Evolutionary conservation across 495 filamentous ascomycete genomes (phyloP), one percentile per base, ranked within the genome.

Genomic region (Podospora didyma): DNA sequence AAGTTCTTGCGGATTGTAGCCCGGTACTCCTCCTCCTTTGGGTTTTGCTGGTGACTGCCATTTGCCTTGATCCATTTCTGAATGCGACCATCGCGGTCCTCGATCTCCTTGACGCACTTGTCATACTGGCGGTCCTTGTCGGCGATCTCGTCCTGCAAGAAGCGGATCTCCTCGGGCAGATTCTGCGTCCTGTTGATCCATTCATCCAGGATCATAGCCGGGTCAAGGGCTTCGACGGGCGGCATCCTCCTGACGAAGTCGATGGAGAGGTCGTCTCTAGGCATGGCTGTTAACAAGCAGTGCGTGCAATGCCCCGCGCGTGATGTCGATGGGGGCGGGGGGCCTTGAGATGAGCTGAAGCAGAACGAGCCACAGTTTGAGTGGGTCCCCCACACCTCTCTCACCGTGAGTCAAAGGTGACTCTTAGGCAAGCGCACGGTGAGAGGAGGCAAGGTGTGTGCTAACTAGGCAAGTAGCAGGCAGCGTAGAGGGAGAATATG

Each of bases 131-230:
- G 82, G 66, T 98, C 93, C 73, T 97, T 97, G 56, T 90, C 89
- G 64, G 87, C 82, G 28, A 97, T 90, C 73, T 98, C 94, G 65
- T 97, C 94, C 70, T 96, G 88, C 61, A 96, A 76, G 76, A 96
- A 93, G 34, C 86, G 85, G 53, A 97, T 88, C 72, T 98, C 94
- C 12, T 88, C 88, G 17, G 94, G 92, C 7, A 97, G 79, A 64
- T 97, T 97, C 28, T 92, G 89, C 26, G 88, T 86, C 78, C 75
- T 66, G 72, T 96, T 89, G 51, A 92, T 85, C 72, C 93, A 98
- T 64, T 95, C 88, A 63, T 97, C 94, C 47, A 98, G 82, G 53
- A 98, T 89, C 49, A 90, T 80, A 31, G 90, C 89, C 60, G 91
- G 86, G 75, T 98, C 94, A 62, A 77, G 72, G 52, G 72, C 65